phyloP scores from a whole-genome alignment of 306 rosid species.

The Ochetophila trinervis region DNA sequence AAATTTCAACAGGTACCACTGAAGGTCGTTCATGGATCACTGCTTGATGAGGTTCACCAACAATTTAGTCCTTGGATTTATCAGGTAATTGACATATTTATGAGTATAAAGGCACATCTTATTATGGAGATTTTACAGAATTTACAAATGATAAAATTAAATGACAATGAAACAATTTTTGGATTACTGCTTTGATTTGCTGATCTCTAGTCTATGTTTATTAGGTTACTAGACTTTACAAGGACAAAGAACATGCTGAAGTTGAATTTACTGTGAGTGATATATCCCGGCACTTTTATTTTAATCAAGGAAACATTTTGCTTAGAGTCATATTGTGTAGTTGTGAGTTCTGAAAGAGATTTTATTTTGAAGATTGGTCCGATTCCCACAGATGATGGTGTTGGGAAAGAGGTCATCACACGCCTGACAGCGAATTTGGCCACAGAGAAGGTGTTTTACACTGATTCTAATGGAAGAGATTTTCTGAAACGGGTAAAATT shows the following conservation, averaged over 20 bases:
- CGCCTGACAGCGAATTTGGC: constrained; percentile 68
- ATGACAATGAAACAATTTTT: too few species aligned
- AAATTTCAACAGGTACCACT: constrained; percentile 44
- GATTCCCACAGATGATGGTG: constrained; percentile 65
- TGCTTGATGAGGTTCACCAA: constrained; percentile 76
- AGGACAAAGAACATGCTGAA: constrained; percentile 85
- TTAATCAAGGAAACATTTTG: constrained; percentile 1
- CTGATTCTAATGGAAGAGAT: constrained; percentile 92
- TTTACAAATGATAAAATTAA: too few species aligned
- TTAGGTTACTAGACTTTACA: constrained; percentile 78
- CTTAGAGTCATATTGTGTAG: not conserved
- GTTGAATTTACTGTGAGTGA: constrained; percentile 80
- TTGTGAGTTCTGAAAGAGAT: constrained; percentile 26
- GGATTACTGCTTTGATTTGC: constrained; percentile 1
- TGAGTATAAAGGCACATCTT: too few species aligned
- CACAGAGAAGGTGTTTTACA: constrained; percentile 68
- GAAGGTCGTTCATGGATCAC: constrained; percentile 59
- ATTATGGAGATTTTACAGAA: too few species aligned
- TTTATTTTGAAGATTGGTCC: constrained; percentile 78
- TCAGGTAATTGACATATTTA: constrained; percentile 43
- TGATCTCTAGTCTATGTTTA: constrained; percentile 2
- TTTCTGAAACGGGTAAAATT: constrained; percentile 69
- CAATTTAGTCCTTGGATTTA: constrained; percentile 73
- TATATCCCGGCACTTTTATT: not conserved
- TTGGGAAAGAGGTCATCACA: constrained; percentile 87